Evolutionary conservation across 2,329 filamentous ascomycete species (phyloP), one percentile per base, ranked within the genome.

Genomic region (Boeremia lycopersici): DNA sequence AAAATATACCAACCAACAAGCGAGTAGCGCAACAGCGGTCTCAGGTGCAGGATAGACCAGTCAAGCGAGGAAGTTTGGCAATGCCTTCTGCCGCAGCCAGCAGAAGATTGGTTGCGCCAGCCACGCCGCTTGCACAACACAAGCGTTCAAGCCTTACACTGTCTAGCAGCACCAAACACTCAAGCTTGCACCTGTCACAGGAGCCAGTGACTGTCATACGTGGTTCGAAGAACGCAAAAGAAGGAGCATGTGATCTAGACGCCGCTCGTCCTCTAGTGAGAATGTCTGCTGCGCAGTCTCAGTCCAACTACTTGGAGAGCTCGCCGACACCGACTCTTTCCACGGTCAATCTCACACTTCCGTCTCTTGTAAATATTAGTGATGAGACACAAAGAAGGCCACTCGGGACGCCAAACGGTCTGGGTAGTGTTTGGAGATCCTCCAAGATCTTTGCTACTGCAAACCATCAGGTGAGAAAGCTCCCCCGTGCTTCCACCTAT

Each of bases 401-500:
- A 2, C 36, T 68, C 11, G 55, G 59, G 12, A 65, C 64, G 23
- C 60, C 65, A 15, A 61, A 63, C 35, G 61, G 58, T 29, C 44
- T 67, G 31, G 62, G 43, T 36, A 60, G 62, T 42, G 53, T 58
- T 41, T 64, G 61, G 57, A 54, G 61, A n/a, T 56, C 61, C n/a
- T 68, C 67, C 4, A 52, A 46, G 57, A 53, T 49, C 44, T 62
- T 50, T 42, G 52, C 46, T 13, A 53, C 51, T 59, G 42, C 54
- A 52, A 70, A 64, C 42, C 57, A 66, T 58, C 65, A 74, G 71
- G 72, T 73, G 68, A 74, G 62, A 61, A 60, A 64, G 53, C 52
- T 72, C 26, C 63, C 70, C 58, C 66, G 61, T 51, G 71, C 69
- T 48, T 60, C 57, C 28, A 71, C 69, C 33, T 67, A 68, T 46